phyloP scores from a whole-genome alignment of 176 grass and related monocot genomes.

The Tillandsia fasciculata region DNA sequence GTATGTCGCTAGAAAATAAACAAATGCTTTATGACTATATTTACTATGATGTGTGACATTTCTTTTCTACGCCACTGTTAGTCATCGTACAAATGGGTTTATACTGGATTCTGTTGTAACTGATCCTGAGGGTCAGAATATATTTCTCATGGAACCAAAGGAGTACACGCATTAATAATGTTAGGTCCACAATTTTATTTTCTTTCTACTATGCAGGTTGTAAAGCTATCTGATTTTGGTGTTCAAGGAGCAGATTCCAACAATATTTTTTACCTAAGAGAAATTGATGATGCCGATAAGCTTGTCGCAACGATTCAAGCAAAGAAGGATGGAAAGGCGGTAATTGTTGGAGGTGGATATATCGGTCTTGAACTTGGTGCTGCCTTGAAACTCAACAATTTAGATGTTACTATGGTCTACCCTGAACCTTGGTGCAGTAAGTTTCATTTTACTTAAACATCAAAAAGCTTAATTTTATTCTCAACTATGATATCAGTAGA shows the following conservation, averaged over 20 bases:
- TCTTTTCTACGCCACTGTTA: not conserved
- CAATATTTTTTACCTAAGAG: slow-evolving; percentile 92
- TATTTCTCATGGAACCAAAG: not conserved
- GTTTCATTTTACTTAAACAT: slow-evolving; percentile 23
- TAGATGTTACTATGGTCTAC: slow-evolving; percentile 95
- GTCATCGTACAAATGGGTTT: not conserved
- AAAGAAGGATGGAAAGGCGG: slow-evolving; percentile 87
- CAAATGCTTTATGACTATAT: not conserved
- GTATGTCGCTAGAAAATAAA: slow-evolving; percentile 30
- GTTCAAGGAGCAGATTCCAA: slow-evolving; percentile 73
- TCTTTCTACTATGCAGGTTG: slow-evolving; percentile 42
- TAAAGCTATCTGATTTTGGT: slow-evolving; percentile 82
- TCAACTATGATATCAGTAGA: not conserved
- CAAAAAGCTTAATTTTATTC: not conserved
- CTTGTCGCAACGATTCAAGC: slow-evolving; percentile 71
- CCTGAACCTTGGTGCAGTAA: slow-evolving; percentile 99
- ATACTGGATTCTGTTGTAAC: not conserved
- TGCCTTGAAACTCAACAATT: slow-evolving; percentile 61
- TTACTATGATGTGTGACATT: not conserved
- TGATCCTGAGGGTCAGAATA: not conserved
- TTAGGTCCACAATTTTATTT: not conserved
- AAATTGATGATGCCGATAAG: slow-evolving; percentile 79
- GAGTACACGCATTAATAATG: not conserved
- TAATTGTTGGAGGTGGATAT: slow-evolving; percentile 92
- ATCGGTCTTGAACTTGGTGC: slow-evolving; percentile 93